Conservation (phyloP, 208 protist species). For the Leishmania mexicana region DNA sequence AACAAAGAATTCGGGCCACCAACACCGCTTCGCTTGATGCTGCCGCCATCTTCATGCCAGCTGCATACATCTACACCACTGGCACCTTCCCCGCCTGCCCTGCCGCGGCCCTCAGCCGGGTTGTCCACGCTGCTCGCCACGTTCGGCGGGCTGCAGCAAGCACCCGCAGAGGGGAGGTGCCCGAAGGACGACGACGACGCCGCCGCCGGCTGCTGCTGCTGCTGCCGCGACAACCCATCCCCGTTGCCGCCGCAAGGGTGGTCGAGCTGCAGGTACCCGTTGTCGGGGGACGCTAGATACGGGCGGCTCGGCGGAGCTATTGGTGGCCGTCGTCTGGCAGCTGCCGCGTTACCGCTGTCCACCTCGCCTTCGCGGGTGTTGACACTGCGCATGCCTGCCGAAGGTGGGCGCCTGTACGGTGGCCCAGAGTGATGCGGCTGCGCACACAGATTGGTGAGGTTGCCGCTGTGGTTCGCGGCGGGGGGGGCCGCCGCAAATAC, state of each 20-base stretch:
- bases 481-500: neutral
- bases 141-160: conserved; percentile 16
- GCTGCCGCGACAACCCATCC: neutral
- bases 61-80: neutral
- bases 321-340: neutral
- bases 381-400: neutral
- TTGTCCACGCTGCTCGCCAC: conserved; percentile 10
- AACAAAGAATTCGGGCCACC: neutral
- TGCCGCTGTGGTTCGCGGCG: neutral
- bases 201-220: neutral
- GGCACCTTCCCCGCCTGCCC: neutral
- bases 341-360: neutral
- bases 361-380: neutral
- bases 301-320: neutral
- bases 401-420: neutral
- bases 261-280: neutral
- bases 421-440: neutral
- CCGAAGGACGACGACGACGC: neutral
- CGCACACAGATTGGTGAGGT: neutral
- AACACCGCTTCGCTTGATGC: conserved; percentile 2
- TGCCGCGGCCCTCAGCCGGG: neutral
- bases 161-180: neutral
- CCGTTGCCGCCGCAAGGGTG: neutral
- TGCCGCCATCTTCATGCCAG: neutral
- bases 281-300: neutral